These are phyloP conservation scores for Fusarium sp. DNA, from an alignment of 2,329 filamentous ascomycete species.

Conservation along the genomic window DNA sequence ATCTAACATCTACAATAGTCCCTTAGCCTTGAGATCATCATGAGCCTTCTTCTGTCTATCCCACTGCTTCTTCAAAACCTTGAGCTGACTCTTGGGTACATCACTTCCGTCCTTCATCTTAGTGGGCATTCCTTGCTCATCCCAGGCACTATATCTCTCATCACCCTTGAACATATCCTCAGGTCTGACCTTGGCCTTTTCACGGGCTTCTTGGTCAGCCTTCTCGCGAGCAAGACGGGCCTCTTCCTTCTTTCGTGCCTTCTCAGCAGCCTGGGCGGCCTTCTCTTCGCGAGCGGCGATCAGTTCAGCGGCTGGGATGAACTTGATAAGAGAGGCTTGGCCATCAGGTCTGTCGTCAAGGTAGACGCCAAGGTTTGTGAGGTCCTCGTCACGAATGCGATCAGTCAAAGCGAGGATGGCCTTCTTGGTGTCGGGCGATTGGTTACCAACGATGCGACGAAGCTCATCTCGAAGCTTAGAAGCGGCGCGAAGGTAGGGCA, in stretches of 20 bases:
- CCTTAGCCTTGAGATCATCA: constrained; percentile 65
- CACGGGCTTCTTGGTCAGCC: constrained; percentile 65
- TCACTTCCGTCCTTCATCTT: constrained; percentile 83
- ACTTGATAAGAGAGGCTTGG: constrained; percentile 78
- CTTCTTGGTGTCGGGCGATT: constrained; percentile 68
- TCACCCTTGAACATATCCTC: constrained; percentile 68
- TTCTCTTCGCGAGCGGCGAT: constrained; percentile 71
- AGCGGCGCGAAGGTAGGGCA: constrained; percentile 67
- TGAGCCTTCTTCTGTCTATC: constrained; percentile 89
- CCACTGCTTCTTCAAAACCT: constrained; percentile 91
- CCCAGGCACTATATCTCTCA: constrained; percentile 79
- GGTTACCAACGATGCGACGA: constrained; percentile 63
- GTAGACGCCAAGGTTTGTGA: constrained; percentile 87
- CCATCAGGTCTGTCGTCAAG: constrained; percentile 82
- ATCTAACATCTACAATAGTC: constrained; percentile 41
- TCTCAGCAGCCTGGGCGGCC: constrained; percentile 70
- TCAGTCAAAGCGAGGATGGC: constrained; percentile 83
- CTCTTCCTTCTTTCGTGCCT: constrained; percentile 66
- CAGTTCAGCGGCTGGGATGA: constrained; percentile 67
- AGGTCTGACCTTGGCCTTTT: constrained; percentile 68
- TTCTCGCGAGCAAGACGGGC: constrained; percentile 63
- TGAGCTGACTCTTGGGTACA: constrained; percentile 80
- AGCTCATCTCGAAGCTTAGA: constrained; percentile 72
- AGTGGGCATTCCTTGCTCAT: constrained; percentile 82
- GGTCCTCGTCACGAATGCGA: constrained; percentile 80